A percentile compares a stretch with the other conserved stretches of the same genome.
phyloP scores from a whole-genome alignment of 495 filamentous ascomycete genomes.

The Xylaria curta region DNA sequence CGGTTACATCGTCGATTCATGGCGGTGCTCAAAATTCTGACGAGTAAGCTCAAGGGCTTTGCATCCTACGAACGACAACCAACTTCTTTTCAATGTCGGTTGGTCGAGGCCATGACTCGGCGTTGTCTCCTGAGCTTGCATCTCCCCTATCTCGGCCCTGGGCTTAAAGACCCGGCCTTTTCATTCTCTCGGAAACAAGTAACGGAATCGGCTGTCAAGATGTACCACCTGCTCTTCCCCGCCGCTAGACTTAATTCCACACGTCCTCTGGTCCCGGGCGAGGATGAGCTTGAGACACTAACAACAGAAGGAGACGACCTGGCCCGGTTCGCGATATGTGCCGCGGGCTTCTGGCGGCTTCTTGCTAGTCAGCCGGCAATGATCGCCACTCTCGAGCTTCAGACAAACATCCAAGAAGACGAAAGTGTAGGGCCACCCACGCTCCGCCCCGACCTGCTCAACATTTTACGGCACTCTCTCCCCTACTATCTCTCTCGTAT shows the following conservation, averaged over 20 bases:
- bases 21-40: slow-evolving; percentile 44
- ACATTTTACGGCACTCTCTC: slow-evolving; percentile 53
- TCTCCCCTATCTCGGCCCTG: slow-evolving; percentile 49
- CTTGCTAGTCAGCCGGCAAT: slow-evolving; percentile 49
- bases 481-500: slow-evolving; percentile 51
- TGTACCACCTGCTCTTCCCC: slow-evolving; percentile 54
- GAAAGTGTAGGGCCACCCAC: slow-evolving; percentile 50
- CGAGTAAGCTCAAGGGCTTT: slow-evolving; percentile 46
- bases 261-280: slow-evolving; percentile 4
- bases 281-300: slow-evolving; percentile 11
- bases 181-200: slow-evolving; percentile 58
- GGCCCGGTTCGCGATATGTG: slow-evolving; percentile 43
- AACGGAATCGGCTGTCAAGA: slow-evolving; percentile 57
- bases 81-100: slow-evolving; percentile 46
- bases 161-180: slow-evolving; percentile 49
- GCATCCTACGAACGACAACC: slow-evolving; percentile 28
- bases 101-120: slow-evolving; percentile 53
- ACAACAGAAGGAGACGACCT: slow-evolving; percentile 42
- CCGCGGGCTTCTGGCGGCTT: slow-evolving; percentile 51
- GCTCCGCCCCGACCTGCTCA: slow-evolving; percentile 55
- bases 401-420: slow-evolving; percentile 48
- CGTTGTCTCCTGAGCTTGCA: slow-evolving; percentile 57
- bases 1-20: slow-evolving; percentile 47
- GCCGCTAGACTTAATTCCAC: slow-evolving; percentile 34
- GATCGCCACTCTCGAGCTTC: slow-evolving; percentile 56